A percentile compares a stretch with the other conserved stretches of the same genome.
Conservation (phyloP, 352 stramenopile species). For the Pythium utonaiense region DNA sequence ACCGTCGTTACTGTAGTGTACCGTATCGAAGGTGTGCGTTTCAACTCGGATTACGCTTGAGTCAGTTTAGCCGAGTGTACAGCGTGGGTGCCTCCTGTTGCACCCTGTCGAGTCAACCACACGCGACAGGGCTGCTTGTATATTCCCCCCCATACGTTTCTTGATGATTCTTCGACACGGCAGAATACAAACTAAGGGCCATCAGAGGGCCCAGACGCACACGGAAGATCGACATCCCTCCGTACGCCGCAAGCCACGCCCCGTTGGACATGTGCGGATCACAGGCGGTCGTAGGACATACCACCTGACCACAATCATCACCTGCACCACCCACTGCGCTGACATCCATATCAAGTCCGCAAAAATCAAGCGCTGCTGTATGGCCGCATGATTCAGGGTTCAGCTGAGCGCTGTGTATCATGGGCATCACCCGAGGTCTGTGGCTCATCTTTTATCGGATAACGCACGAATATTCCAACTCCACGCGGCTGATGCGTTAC, state of each 20-base stretch:
- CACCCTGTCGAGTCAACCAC: neutral
- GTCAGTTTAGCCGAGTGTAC: neutral
- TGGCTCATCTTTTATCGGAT: neutral
- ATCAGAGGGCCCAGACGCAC: no score
- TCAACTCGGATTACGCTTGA: neutral
- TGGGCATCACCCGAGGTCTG: neutral
- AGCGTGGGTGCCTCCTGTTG: no score
- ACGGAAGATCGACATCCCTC: no score
- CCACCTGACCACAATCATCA: neutral
- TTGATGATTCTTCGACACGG: neutral
- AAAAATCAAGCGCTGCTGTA: neutral
- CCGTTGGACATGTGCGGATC: no score
- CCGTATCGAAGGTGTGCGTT: neutral
- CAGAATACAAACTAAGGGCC: no score
- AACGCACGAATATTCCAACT: conserved; percentile 1
- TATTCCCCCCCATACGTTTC: neutral
- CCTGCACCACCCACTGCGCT: no score
- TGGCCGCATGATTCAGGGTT: neutral
- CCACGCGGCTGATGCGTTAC: neutral
- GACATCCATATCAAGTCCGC: neutral
- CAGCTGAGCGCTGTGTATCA: neutral
- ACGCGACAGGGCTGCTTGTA: neutral
- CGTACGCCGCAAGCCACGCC: no score
- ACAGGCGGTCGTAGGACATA: neutral
- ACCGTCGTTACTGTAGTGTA: no score